Evolutionary conservation across 306 rosid genomes (phyloP).

Genomic region (Abrus pulchellus): DNA sequence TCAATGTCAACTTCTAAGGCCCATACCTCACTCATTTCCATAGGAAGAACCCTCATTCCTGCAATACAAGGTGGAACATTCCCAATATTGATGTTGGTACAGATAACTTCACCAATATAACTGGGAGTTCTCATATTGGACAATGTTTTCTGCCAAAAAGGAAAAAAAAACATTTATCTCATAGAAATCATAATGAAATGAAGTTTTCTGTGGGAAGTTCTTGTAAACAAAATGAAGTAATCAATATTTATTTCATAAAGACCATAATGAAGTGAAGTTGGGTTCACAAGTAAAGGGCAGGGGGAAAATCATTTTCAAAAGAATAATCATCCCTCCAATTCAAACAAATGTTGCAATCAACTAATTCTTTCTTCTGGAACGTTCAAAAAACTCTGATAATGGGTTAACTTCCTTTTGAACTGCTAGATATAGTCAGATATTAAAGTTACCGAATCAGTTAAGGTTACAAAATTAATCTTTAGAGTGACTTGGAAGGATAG

Average conservation of each 20-base stretch:
- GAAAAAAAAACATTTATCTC: slow-evolving; percentile 23
- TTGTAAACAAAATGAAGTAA: slow-evolving; percentile 52
- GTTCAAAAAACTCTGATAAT: not conserved
- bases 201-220: slow-evolving; percentile 5
- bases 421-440: slow-evolving; percentile 5
- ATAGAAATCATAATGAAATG: slow-evolving; percentile 16
- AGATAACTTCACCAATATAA: slow-evolving; percentile 84
- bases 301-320: not conserved
- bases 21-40: slow-evolving; percentile 87
- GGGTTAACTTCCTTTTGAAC: not conserved
- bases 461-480: not conserved
- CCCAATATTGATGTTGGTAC: slow-evolving; percentile 76
- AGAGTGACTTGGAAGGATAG: slow-evolving; percentile 14
- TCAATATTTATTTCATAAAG: slow-evolving; percentile 36
- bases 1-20: slow-evolving; percentile 87
- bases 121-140: slow-evolving; percentile 83
- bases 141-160: slow-evolving; percentile 62
- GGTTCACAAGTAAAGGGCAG: not conserved
- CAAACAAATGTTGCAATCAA: slow-evolving; percentile 32
- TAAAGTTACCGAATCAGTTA: not conserved
- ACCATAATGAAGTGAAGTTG: slow-evolving; percentile 17
- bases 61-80: slow-evolving; percentile 80
- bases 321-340: slow-evolving; percentile 1
- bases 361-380: slow-evolving; percentile 13
- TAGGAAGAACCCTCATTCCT: slow-evolving; percentile 83